Evolutionary conservation across 495 filamentous ascomycete genomes (phyloP), one percentile per base, ranked within the genome.

Genomic region (Aspergillus nidulans): DNA sequence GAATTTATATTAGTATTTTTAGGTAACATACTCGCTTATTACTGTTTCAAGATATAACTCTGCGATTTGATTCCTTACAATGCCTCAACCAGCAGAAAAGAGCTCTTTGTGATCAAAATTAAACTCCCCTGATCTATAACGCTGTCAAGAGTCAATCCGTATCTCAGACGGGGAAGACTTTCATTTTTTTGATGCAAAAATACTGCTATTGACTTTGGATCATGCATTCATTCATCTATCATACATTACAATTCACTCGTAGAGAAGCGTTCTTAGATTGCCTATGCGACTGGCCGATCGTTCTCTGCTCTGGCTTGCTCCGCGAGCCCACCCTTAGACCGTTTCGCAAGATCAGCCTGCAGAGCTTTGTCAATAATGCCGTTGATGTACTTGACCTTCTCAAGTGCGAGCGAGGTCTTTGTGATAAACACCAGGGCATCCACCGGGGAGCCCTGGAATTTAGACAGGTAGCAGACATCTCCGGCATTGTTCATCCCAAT

Each of bases 381-480:
- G 43, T 85, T 89, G 56, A 97, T 78, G 59, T 88, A 84, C 75
- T 90, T 88, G 9, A 87, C 89, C 68, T 91, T 95, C 34, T 80
- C 76, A 63, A 89, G 64, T 9, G 92, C 90, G 40, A 86, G 62
- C 34, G 71, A 81, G 0, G 84, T 78, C 64, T 88, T 92, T 48
- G 80, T 80, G 42, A 97, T 72, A 47, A 97, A 66, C 19, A 76
- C 73, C 59, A 92, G 72, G 6, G 91, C 90, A 63, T 94, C 86
- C 13, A 95, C 81, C 12, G 91, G 81, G 16, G 80, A 79, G 6
- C 94, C 94, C 1, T 90, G 89, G 40, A 88, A 81, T 71, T 97
- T 98, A 24, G 90, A 85, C 54, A 97, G 79, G 72, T 91, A 88
- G 63, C 91, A 96, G 19, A 97, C 81, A 71, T 97, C 94, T 1